phyloP scores from a whole-genome alignment of 345 rosid species.

The Gossypium stocksii region DNA sequence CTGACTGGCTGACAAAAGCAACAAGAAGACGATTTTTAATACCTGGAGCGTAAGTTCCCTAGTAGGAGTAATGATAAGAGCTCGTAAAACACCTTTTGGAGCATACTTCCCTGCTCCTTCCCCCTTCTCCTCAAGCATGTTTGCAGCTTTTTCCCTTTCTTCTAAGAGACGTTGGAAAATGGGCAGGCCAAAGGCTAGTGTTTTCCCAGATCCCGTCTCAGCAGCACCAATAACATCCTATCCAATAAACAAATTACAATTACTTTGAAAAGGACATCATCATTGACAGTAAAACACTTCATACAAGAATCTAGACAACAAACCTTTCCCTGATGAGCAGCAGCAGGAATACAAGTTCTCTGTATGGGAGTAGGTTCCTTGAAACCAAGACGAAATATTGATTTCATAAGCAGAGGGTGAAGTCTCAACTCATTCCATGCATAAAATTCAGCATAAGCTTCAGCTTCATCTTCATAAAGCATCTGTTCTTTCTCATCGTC shows the following conservation, averaged over 20 bases:
- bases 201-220: conserved; percentile 98
- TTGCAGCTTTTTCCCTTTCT: conserved; percentile 65
- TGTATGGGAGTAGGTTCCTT: conserved; percentile 92
- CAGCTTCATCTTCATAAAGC: conserved; percentile 48
- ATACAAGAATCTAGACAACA: conserved; percentile 24
- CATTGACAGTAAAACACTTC: neutral
- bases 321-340: conserved; percentile 96
- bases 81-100: conserved; percentile 68
- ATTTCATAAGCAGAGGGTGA: conserved; percentile 73
- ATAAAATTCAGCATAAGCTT: conserved; percentile 40
- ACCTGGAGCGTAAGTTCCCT: conserved; percentile 97
- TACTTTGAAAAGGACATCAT: neutral
- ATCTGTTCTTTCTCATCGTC: conserved; percentile 40
- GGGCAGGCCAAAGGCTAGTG: conserved; percentile 97
- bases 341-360: conserved; percentile 80
- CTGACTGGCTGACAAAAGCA: conserved; percentile 12
- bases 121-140: conserved; percentile 42
- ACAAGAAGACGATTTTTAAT: conserved; percentile 16
- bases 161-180: conserved; percentile 87
- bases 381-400: conserved; percentile 69
- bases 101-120: conserved; percentile 60
- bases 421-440: conserved; percentile 86
- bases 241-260: conserved; percentile 16
- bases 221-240: conserved; percentile 98
- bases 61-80: conserved; percentile 90